Conservation (phyloP, 305 asterid species). For the Solanum hybrid region DNA sequence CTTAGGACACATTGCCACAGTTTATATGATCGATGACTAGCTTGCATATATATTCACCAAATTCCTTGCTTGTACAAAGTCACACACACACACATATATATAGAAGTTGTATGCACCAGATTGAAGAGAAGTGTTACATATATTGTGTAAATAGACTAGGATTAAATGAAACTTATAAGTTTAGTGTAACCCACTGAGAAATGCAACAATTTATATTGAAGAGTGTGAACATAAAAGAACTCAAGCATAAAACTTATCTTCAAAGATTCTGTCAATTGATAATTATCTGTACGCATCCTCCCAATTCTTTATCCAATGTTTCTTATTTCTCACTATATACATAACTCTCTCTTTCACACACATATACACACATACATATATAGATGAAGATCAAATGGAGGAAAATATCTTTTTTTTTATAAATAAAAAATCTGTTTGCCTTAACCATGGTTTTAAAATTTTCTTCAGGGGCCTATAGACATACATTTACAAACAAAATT, state of each 20-base stretch:
- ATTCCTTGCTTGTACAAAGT: neutral
- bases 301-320: neutral
- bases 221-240: neutral
- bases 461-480: neutral
- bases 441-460: neutral
- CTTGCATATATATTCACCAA: neutral
- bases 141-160: neutral
- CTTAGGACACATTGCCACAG: neutral
- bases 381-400: neutral
- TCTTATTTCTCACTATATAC: neutral
- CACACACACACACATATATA: neutral
- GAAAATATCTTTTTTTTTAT: neutral
- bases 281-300: neutral
- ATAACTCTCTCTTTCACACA: neutral
- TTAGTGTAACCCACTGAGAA: neutral
- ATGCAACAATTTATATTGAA: neutral
- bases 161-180: neutral
- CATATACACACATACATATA: neutral
- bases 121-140: neutral
- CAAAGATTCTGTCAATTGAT: neutral
- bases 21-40: neutral
- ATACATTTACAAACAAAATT: neutral
- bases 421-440: neutral
- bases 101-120: neutral
- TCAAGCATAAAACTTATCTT: neutral